phyloP scores from a whole-genome alignment of 2,329 filamentous ascomycete genomes.

The Cytospora mali region DNA sequence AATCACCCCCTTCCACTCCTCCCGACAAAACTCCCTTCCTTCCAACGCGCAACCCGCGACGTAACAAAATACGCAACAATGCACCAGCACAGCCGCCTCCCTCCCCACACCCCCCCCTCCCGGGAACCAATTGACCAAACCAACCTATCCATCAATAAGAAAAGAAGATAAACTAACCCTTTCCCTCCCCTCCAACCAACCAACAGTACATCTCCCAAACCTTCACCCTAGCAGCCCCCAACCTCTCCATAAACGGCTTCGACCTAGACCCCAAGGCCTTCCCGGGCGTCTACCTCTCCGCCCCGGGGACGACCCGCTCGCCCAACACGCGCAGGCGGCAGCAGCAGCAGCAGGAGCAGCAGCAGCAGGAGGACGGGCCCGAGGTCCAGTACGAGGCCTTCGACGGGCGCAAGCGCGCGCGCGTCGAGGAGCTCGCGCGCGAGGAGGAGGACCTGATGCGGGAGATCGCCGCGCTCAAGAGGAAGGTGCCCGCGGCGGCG shows the following conservation, averaged over 20 bases:
- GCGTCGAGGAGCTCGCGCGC: constrained; percentile 61
- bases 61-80: too few species aligned
- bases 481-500: constrained; percentile 50
- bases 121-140: too few species aligned
- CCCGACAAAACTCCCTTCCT: not conserved
- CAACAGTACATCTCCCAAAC: constrained; percentile 63
- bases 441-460: constrained; percentile 66
- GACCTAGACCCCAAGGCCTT: constrained; percentile 46
- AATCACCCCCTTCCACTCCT: not conserved
- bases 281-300: constrained; percentile 32
- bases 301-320: not conserved
- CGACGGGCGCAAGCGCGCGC: constrained; percentile 59
- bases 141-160: not conserved
- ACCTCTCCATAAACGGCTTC: constrained; percentile 66
- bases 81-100: too few species aligned
- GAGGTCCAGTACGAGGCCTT: constrained; percentile 60
- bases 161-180: not conserved
- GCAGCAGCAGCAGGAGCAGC: constrained; percentile 50
- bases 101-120: too few species aligned
- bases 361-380: not conserved
- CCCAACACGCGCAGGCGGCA: not conserved
- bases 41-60: too few species aligned
- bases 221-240: constrained; percentile 60
- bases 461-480: constrained; percentile 64
- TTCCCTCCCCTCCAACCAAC: not conserved